Percentiles rank a stretch among this genome's conserved stretches.
phyloP scores from a whole-genome alignment of 1,284 basidiomycete species.

The Pisolithus thermaeus region DNA sequence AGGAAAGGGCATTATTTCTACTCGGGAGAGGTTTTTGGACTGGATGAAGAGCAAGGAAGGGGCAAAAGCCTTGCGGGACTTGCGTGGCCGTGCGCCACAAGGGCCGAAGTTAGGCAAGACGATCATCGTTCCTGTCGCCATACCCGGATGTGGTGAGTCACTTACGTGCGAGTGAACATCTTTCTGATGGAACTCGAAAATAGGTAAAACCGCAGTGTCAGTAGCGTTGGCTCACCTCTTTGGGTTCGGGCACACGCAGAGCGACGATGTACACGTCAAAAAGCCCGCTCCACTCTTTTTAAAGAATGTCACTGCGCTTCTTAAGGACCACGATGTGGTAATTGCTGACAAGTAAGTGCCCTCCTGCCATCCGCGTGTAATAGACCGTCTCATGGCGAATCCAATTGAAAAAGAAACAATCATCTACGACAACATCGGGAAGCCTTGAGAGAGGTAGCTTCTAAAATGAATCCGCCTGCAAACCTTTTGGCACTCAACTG shows the following conservation, averaged over 20 bases:
- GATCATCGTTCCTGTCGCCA: constrained; percentile 82
- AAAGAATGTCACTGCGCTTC: constrained; percentile 61
- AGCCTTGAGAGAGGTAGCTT: constrained; percentile 53
- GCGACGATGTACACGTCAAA: constrained; percentile 83
- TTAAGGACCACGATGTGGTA: constrained; percentile 69
- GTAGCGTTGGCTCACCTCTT: constrained; percentile 79
- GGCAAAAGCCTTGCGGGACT: constrained; percentile 28
- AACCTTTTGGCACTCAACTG: constrained; percentile 79
- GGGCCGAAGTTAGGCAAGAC: constrained; percentile 61
- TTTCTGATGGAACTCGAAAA: neutral
- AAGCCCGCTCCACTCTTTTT: constrained; percentile 77
- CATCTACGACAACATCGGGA: constrained; percentile 75
- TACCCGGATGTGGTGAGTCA: constrained; percentile 84
- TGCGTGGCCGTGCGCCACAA: constrained; percentile 10
- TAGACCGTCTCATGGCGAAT: neutral
- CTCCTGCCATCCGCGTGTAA: neutral
- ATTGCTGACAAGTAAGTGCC: constrained; percentile 79
- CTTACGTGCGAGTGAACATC: neutral
- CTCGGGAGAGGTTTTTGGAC: constrained; percentile 73
- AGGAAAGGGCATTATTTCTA: constrained; percentile 81
- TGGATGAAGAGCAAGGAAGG: constrained; percentile 56
- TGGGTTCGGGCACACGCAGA: constrained; percentile 84
- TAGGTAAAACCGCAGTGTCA: constrained; percentile 86
- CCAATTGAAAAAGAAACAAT: constrained; percentile 64
- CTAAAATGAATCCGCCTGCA: constrained; percentile 42